A percentile compares a stretch with the other conserved stretches of the same genome.
Evolutionary conservation across 2,329 filamentous ascomycete species (phyloP).

Genomic region (Ilyonectria robusta): DNA sequence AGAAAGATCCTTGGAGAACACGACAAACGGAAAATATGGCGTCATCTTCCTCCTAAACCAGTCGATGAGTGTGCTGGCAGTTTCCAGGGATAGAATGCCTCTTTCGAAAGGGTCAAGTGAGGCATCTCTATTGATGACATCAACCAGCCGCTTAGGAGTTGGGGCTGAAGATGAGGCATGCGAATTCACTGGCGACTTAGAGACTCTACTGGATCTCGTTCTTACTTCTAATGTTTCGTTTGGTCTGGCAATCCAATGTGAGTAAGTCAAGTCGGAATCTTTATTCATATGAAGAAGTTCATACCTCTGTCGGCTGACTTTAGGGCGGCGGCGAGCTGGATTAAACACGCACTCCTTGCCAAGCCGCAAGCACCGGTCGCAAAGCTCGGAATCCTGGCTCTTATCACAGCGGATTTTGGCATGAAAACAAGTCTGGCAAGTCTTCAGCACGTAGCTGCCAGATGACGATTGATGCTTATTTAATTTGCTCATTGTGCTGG

Average conservation of each 20-base stretch:
- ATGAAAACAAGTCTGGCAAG: slow-evolving; percentile 51
- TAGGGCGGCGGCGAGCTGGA: slow-evolving; percentile 45
- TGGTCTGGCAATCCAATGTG: fast-evolving
- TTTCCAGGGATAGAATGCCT: slow-evolving; percentile 32
- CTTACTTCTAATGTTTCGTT: not conserved
- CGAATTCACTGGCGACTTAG: slow-evolving; percentile 30
- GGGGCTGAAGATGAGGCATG: not conserved
- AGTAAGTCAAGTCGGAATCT: fast-evolving
- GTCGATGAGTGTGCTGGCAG: slow-evolving; percentile 34
- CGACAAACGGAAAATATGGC: slow-evolving; percentile 49
- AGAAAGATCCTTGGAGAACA: slow-evolving; percentile 34
- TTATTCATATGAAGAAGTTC: fast-evolving
- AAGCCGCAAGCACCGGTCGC: slow-evolving; percentile 52
- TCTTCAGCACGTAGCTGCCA: slow-evolving; percentile 37
- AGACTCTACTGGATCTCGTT: not conserved
- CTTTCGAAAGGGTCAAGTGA: slow-evolving; percentile 42
- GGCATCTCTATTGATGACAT: slow-evolving; percentile 21
- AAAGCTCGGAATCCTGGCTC: slow-evolving; percentile 48
- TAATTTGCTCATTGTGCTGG: slow-evolving; percentile 24
- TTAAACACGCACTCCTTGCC: slow-evolving; percentile 51
- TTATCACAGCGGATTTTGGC: slow-evolving; percentile 52
- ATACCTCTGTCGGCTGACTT: slow-evolving; percentile 32
- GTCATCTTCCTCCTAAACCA: slow-evolving; percentile 41
- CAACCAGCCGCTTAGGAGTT: not conserved
- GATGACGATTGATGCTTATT: not conserved